Conservation (phyloP, 2,329 filamentous ascomycete genomes). For the Ceratocystis eucalypticola region DNA sequence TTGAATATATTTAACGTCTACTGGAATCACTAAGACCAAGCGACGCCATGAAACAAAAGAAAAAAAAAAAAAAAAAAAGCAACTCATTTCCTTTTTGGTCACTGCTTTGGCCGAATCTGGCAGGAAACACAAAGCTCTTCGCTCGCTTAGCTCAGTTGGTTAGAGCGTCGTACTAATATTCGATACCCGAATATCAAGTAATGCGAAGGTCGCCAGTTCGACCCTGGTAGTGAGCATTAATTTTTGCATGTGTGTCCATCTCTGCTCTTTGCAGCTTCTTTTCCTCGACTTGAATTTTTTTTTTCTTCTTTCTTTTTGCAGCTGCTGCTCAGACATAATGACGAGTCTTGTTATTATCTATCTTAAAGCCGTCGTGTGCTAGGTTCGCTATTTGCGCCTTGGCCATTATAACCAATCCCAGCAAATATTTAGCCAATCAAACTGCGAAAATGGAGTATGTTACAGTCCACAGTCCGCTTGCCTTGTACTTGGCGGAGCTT, state of each 20-base stretch:
- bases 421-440: too few species aligned
- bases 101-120: too few species aligned
- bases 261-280: not conserved
- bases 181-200: slow-evolving; percentile 6
- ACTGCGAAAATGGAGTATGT: too few species aligned
- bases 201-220: slow-evolving; percentile 17
- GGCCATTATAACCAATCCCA: too few species aligned
- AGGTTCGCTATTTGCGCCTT: too few species aligned
- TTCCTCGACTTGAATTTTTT: not conserved
- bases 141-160: slow-evolving; percentile 19
- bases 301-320: not conserved
- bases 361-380: too few species aligned
- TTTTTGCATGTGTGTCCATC: not conserved
- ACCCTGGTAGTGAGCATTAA: slow-evolving; percentile 15
- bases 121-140: not conserved
- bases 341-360: too few species aligned
- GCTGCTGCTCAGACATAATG: too few species aligned
- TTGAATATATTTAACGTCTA: too few species aligned
- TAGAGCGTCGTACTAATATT: slow-evolving; percentile 18
- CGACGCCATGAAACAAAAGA: not conserved
- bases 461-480: too few species aligned
- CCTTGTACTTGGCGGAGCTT: too few species aligned
- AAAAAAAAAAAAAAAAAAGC: not conserved
- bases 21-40: too few species aligned
- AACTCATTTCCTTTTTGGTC: not conserved